Base-by-base conservation (phyloP, 2,329 filamentous ascomycete genomes). In the Botrytis hyacinthi region DNA sequence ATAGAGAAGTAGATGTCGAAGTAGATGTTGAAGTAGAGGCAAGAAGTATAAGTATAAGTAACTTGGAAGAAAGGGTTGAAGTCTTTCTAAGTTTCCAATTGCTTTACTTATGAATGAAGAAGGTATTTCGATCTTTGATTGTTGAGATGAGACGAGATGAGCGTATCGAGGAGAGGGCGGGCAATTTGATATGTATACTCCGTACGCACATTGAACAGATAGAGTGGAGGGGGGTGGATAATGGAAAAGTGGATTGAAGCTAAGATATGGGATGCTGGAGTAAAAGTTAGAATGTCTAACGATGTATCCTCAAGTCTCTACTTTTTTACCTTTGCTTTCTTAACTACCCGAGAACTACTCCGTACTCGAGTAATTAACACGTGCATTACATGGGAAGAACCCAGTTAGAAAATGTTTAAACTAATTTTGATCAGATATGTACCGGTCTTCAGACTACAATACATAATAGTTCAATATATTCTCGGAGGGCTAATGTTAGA, bases 231-330 rank as follows among this genome's bases (percentile, higher is more conserved):
- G 32, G 44, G 22, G 61, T 48, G 65, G 29, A 48, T n/a, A 14
- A 44, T 51, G 46, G 59, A 42, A 32, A 57, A 57, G 51, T 57
- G 51, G 51, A 57, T 16, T 57, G 40, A 35, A 42, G 61, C 48
- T 57, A 54, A 66, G 62, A 72, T 68, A 72, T 71, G 69, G 22
- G 57, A 63, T 71, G 42, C 46, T 51, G 44, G 63, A 67, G 32
- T 67, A 29, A 46, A 62, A 35, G 40, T n/a, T 37, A 32, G 29
- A 60, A 29, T 61, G 16, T 22, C 40, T 32, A n/a, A 51, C 29
- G 42, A 57, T 29, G 29, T 37, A 35, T 48, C 46, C 29, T 66
- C 44, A 22, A 66, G 44, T 35, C 29, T 35, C 62, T 65, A 40
- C 32, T 61, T 8, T 37, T 61, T 40, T 61, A 29, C 51, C 59